Percentiles rank a stretch among this genome's conserved stretches.
Conservation (phyloP, 75 land plant genomes). For the Cryptomeria japonica region DNA sequence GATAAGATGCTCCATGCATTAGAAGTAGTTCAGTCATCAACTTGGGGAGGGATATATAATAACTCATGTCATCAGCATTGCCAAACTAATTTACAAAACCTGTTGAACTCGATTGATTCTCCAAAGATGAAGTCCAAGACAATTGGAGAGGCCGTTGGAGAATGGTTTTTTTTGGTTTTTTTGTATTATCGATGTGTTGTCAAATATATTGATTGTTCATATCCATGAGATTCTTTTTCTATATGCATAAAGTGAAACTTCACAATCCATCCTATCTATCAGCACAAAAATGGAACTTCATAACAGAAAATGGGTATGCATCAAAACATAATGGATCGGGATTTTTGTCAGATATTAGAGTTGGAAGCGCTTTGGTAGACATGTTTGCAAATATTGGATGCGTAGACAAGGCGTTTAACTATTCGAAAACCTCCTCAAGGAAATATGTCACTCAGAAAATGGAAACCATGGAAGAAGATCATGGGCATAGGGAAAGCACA, state of each 20-base stretch:
- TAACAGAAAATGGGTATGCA: too few species aligned
- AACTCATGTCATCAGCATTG: constrained; percentile 36
- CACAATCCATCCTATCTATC: too few species aligned
- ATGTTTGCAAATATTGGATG: too few species aligned
- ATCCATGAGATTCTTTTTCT: constrained; percentile 55
- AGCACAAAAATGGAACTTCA: too few species aligned
- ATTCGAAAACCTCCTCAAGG: too few species aligned
- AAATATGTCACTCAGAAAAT: too few species aligned
- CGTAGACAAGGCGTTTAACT: too few species aligned
- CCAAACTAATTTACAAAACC: constrained; percentile 21
- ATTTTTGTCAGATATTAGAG: too few species aligned
- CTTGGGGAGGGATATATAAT: neutral
- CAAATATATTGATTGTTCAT: constrained; percentile 45
- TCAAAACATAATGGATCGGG: too few species aligned
- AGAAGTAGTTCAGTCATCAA: neutral
- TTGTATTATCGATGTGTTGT: constrained; percentile 18
- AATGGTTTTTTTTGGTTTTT: constrained; percentile 72
- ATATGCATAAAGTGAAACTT: constrained; percentile 28
- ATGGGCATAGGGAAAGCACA: too few species aligned
- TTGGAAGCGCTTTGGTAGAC: too few species aligned
- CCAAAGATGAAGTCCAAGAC: constrained; percentile 22
- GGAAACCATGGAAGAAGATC: too few species aligned
- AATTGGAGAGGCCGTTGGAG: constrained; percentile 50
- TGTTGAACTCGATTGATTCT: constrained; percentile 9
- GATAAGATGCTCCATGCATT: neutral